These are phyloP conservation scores for Boletus coccyginus DNA, from an alignment of 768 basidiomycete species.

Conservation along the genomic window DNA sequence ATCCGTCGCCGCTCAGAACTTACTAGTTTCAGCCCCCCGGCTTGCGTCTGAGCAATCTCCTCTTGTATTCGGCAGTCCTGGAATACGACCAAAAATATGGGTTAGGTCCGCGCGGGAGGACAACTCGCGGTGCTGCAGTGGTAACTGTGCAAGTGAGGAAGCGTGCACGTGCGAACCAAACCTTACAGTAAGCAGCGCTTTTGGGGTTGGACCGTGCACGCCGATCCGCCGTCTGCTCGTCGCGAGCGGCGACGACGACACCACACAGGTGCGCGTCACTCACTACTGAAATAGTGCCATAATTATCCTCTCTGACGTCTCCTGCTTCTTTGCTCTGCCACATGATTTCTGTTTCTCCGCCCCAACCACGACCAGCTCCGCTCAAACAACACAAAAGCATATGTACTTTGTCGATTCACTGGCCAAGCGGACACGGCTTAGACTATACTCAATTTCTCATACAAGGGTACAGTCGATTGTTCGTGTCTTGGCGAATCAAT, in stretches of 20 bases:
- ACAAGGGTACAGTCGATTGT: background rate
- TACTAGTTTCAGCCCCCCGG: constrained; percentile 12
- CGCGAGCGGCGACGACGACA: constrained; percentile 22
- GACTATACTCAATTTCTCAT: background rate
- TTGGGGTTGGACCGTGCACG: constrained; percentile 28
- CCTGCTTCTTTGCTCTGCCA: constrained; percentile 17
- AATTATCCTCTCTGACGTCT: constrained; percentile 18
- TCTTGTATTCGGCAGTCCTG: constrained; percentile 8
- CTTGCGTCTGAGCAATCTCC: constrained; percentile 6
- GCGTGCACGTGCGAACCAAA: constrained; percentile 33
- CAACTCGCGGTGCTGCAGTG: constrained; percentile 14
- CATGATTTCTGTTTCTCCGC: constrained; percentile 32
- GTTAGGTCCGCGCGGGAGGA: constrained; percentile 3
- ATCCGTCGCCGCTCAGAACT: constrained; percentile 38
- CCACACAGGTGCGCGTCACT: background rate
- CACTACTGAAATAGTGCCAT: constrained; percentile 20
- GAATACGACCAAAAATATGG: background rate
- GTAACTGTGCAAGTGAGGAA: constrained; percentile 29
- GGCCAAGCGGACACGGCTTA: too few species aligned
- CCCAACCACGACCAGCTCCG: constrained; percentile 34
- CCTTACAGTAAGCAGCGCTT: constrained; percentile 22
- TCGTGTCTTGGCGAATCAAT: background rate
- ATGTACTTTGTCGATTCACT: too few species aligned
- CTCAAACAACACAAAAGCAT: constrained; percentile 20
- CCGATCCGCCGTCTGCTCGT: constrained; percentile 8